These are phyloP conservation scores for Uronychia binucleata DNA, from an alignment of 73 alveolate species.

Conservation along the genomic window DNA sequence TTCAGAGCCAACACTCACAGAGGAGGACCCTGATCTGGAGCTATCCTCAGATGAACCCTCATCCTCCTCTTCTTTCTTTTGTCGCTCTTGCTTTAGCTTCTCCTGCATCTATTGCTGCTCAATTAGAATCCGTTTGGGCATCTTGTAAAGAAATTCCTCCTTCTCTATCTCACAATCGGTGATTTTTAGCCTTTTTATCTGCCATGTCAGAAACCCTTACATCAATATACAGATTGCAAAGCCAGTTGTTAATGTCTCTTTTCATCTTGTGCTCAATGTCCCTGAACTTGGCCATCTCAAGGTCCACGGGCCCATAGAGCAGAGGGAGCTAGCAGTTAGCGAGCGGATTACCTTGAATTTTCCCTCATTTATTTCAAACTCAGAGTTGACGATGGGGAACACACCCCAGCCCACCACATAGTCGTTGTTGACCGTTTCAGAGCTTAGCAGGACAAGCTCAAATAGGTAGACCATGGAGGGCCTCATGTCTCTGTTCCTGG, in stretches of 20 bases:
- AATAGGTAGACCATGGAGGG: slow-evolving; percentile 61
- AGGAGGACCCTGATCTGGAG: too few species aligned
- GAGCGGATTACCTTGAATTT: too few species aligned
- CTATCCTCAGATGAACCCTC: not conserved
- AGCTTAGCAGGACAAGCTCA: slow-evolving; percentile 45
- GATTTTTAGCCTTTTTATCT: slow-evolving; percentile 38
- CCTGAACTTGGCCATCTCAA: slow-evolving; percentile 47
- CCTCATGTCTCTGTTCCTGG: slow-evolving; percentile 39
- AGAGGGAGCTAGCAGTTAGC: too few species aligned
- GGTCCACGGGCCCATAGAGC: slow-evolving; percentile 54
- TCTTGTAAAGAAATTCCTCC: not conserved
- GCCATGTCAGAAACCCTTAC: too few species aligned
- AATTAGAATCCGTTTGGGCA: not conserved
- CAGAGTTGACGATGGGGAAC: slow-evolving; percentile 64
- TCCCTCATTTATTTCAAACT: slow-evolving; percentile 60
- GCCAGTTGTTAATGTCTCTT: slow-evolving; percentile 71
- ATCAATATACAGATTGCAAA: slow-evolving; percentile 70
- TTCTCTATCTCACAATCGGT: slow-evolving; percentile 13
- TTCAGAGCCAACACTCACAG: too few species aligned
- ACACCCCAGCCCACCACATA: slow-evolving; percentile 76
- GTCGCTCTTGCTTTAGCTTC: not conserved
- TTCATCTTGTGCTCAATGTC: slow-evolving; percentile 41
- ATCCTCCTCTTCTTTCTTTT: not conserved
- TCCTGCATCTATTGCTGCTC: not conserved
- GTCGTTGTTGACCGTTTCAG: slow-evolving; percentile 49